A percentile compares a stretch with the other conserved stretches of the same genome.
phyloP scores from a whole-genome alignment of 139 green algal species.

The Yamagishiella unicocca region DNA sequence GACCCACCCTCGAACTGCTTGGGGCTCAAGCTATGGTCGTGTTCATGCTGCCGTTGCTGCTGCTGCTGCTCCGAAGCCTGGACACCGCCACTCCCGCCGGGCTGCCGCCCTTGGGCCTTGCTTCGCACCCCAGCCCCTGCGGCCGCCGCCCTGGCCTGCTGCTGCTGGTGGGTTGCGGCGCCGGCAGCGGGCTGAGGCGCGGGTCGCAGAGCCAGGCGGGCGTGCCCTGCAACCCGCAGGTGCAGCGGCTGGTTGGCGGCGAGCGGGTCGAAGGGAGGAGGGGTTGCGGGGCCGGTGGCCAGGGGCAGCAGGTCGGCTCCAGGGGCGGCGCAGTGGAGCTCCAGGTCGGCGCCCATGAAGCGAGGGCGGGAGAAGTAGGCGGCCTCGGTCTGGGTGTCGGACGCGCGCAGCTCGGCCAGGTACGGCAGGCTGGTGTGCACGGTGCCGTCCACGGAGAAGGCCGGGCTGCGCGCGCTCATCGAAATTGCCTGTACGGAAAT shows the following conservation, averaged over 20 bases:
- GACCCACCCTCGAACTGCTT: no score
- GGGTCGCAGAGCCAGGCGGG: slow-evolving; percentile 11
- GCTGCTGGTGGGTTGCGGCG: no score
- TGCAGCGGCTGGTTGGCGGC: slow-evolving; percentile 51
- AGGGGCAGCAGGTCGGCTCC: slow-evolving; percentile 62
- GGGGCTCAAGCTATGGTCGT: no score
- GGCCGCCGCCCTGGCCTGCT: no score
- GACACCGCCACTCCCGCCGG: no score
- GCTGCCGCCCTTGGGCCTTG: no score
- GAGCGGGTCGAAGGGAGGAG: slow-evolving; percentile 43
- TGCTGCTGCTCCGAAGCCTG: no score
- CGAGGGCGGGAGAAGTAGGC: slow-evolving; percentile 57
- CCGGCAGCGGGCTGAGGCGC: no score
- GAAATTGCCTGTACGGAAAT: slow-evolving; percentile 13
- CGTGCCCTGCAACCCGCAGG: slow-evolving; percentile 17
- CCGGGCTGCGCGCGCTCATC: slow-evolving; percentile 25
- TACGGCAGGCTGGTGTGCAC: slow-evolving; percentile 52
- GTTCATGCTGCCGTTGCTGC: no score
- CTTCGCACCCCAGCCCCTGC: no score
- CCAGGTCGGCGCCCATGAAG: slow-evolving; percentile 59
- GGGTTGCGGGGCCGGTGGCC: not conserved
- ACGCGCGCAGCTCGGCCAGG: slow-evolving; percentile 29
- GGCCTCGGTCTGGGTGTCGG: slow-evolving; percentile 67
- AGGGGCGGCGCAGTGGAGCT: slow-evolving; percentile 32
- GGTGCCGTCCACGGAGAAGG: slow-evolving; percentile 52